Evolutionary conservation across 1,284 basidiomycete species (phyloP).

Genomic region (Irpex sp.): DNA sequence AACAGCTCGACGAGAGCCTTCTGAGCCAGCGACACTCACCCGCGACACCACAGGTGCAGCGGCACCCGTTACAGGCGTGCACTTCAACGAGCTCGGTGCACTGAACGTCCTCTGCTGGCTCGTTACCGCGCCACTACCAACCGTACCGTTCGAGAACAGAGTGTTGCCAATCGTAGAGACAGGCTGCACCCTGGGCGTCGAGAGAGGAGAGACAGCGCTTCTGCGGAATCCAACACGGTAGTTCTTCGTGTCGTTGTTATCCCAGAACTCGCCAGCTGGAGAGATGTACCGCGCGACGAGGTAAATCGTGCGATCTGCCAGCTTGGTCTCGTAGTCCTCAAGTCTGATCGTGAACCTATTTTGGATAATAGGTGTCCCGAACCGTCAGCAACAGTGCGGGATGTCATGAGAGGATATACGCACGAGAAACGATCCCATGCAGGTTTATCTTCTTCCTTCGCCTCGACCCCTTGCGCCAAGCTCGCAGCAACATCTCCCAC

Average conservation of each 20-base stretch:
- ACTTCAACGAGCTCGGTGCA: constrained; percentile 30
- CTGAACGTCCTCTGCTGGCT: constrained; percentile 33
- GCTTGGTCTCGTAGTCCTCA: constrained; percentile 67
- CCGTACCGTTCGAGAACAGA: not conserved
- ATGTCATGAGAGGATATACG: constrained; percentile 9
- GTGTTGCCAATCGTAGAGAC: not conserved
- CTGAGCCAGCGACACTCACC: not conserved
- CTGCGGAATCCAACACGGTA: constrained; percentile 67
- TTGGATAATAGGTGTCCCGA: not conserved
- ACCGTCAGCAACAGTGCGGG: not conserved
- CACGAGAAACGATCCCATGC: constrained; percentile 35
- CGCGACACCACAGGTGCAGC: constrained; percentile 2
- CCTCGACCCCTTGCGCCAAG: constrained; percentile 17
- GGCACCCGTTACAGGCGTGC: constrained; percentile 28
- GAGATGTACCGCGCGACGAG: constrained; percentile 60
- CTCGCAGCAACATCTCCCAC: constrained; percentile 31
- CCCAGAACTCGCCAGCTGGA: constrained; percentile 74
- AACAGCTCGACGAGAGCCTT: not conserved
- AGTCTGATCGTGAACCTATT: constrained; percentile 62
- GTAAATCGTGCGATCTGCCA: constrained; percentile 64
- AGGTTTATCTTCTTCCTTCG: constrained; percentile 17
- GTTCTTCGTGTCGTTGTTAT: constrained; percentile 82
- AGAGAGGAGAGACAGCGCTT: constrained; percentile 13
- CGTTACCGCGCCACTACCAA: not conserved
- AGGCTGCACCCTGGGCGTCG: not conserved